Conservation (phyloP, 176 grass and related monocot genomes). For the Areca catechu region DNA sequence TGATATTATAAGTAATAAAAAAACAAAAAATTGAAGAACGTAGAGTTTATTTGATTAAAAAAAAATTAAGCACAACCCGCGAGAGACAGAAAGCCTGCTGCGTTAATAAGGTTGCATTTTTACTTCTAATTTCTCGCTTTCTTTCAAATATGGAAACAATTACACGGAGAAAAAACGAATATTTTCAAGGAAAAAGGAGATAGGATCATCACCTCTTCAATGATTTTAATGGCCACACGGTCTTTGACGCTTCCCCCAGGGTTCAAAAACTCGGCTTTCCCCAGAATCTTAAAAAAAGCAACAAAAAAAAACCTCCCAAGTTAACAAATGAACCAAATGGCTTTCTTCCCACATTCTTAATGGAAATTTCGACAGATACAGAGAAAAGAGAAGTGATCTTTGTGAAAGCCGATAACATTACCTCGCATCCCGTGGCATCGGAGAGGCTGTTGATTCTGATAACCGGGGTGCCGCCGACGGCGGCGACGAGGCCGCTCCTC, state of each 20-base stretch:
- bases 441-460: conserved; percentile 98
- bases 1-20: no score
- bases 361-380: no score
- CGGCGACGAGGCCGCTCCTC: conserved; percentile 54
- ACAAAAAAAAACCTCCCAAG: background rate
- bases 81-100: no score
- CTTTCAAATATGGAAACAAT: no score
- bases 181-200: conserved; percentile 1
- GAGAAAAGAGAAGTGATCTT: no score
- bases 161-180: background rate
- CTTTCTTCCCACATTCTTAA: background rate
- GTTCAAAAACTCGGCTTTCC: conserved; percentile 97
- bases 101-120: no score
- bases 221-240: conserved; percentile 82
- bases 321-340: conserved; percentile 6
- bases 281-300: conserved; percentile 63
- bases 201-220: conserved; percentile 53
- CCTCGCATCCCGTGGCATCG: conserved; percentile 85
- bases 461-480: conserved; percentile 74
- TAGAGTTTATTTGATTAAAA: no score
- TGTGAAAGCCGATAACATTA: background rate
- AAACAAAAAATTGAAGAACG: no score
- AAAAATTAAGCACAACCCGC: no score
- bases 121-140: no score
- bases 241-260: conserved; percentile 93